Base-by-base conservation (phyloP, 176 grass and related monocot genomes). In the Ananas comosus region DNA sequence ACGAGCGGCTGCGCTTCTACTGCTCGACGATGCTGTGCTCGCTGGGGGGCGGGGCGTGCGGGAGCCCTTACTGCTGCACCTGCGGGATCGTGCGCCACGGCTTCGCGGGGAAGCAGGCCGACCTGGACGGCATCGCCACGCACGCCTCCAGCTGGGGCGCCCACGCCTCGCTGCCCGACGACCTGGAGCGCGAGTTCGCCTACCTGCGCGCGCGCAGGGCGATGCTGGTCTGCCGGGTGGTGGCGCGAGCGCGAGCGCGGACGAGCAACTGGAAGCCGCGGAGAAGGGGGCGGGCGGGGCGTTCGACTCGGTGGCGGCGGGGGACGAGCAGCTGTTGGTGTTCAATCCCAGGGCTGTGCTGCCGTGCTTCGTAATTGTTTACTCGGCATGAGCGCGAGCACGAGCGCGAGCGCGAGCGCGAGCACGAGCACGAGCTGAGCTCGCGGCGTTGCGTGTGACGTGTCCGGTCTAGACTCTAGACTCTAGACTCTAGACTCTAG, bases 331-430 rank as follows among this genome's bases (percentile, higher is more conserved):
- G 92, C 73, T 96, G 63, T 54, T 96, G 49, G 92, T 91, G 80
- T 96, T 88, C 80, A 82, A 86, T 66, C 80, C 83, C 18, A 85
- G 79, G 51, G 88, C 85, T 0, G 73, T 96, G 73, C 81, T 96
- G 69, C 92, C 92, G 28, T 96, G 92, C 81, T 96, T 96, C 80
- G 83, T 96, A 76, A 91, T 96, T 78, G 50, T 88, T 71, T 96
- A 96, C 86, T 51, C 48, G 51, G 18, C 53, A 47, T 72, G 6
- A 23, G 22, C 22, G 1, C 22, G 22, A 23, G 22, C 22, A 23
- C 22, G 22, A 23, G 22, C 22, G 1, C 22, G 1, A 23, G 12
- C 11, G n/a, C n/a, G 6, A 23, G 22, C 22, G 1, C 22, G 22
- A 23, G 22, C 22, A 23, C 22, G 22, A 23, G 22, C 22, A 23